Evolutionary conservation across 257 asterid genomes (phyloP).

Genomic region (Cruciata laevipes): DNA sequence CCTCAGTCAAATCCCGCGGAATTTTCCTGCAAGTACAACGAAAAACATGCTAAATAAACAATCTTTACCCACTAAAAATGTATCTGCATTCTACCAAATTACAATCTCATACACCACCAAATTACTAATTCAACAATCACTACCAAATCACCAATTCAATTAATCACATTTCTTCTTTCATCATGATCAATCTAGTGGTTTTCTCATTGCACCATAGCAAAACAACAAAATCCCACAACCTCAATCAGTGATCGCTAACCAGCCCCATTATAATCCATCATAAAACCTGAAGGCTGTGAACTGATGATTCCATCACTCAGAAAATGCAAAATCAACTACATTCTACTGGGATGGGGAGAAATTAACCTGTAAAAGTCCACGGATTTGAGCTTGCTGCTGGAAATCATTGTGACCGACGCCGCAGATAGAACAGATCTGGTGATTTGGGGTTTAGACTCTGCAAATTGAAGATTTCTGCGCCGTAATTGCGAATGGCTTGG

Average conservation of each 20-base stretch:
- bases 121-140: too few relatives aligned
- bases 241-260: not conserved
- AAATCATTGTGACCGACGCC: slow-evolving; percentile 30
- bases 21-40: slow-evolving; percentile 61
- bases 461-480: not conserved
- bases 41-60: not conserved
- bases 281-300: not conserved
- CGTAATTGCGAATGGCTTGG: not conserved
- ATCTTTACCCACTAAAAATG: not conserved
- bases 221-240: not conserved
- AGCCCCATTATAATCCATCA: not conserved
- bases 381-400: slow-evolving; percentile 49
- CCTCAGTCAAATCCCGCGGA: slow-evolving; percentile 84
- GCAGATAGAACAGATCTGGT: slow-evolving; percentile 19
- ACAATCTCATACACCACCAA: not conserved
- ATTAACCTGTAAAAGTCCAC: slow-evolving; percentile 56
- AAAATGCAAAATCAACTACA: not conserved
- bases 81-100: not conserved
- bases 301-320: not conserved
- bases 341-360: not conserved
- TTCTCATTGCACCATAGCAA: too few relatives aligned
- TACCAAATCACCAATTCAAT: not conserved
- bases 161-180: not conserved
- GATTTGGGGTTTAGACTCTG: not conserved
- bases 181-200: not conserved